A percentile compares a stretch with the other conserved stretches of the same genome.
phyloP scores from a whole-genome alignment of 345 rosid species.

The Pistacia atlantica region DNA sequence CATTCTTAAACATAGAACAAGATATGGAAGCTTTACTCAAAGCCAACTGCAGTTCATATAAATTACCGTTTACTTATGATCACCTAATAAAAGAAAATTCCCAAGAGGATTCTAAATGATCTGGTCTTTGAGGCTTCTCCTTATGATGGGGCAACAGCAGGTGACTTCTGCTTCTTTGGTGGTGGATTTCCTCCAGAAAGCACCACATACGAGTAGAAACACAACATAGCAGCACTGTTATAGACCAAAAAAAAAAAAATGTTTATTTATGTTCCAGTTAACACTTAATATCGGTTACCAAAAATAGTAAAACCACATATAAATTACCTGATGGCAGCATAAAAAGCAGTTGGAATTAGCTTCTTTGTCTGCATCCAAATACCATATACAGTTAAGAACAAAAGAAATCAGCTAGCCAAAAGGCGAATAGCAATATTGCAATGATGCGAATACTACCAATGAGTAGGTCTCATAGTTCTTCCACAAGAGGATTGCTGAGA shows the following conservation, averaged over 20 bases:
- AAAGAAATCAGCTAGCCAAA: not conserved
- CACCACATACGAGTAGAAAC: conserved; percentile 74
- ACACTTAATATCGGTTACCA: not conserved
- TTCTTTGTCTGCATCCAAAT: conserved; percentile 71
- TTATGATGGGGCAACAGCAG: conserved; percentile 41
- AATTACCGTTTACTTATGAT: not conserved
- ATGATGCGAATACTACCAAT: conserved; percentile 44
- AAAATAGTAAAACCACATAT: not conserved
- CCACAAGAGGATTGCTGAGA: conserved; percentile 78
- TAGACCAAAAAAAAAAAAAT: not conserved
- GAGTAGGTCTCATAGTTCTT: conserved; percentile 63
- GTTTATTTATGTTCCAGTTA: not conserved
- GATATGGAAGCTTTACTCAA: not conserved
- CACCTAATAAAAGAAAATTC: conserved; percentile 2
- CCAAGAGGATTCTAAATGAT: not conserved
- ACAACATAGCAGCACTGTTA: conserved; percentile 81
- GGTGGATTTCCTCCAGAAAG: conserved; percentile 96
- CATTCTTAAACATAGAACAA: not conserved
- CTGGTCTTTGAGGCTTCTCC: conserved; percentile 8
- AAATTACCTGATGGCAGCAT: conserved; percentile 60
- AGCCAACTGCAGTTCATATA: conserved; percentile 10
- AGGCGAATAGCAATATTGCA: not conserved
- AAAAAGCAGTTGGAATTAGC: conserved; percentile 65
- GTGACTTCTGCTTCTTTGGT: conserved; percentile 74
- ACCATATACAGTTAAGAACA: conserved; percentile 22